Evolutionary conservation across 1,139 yeast genomes (phyloP).

Genomic region (Lodderomyces orthopsilosis): DNA sequence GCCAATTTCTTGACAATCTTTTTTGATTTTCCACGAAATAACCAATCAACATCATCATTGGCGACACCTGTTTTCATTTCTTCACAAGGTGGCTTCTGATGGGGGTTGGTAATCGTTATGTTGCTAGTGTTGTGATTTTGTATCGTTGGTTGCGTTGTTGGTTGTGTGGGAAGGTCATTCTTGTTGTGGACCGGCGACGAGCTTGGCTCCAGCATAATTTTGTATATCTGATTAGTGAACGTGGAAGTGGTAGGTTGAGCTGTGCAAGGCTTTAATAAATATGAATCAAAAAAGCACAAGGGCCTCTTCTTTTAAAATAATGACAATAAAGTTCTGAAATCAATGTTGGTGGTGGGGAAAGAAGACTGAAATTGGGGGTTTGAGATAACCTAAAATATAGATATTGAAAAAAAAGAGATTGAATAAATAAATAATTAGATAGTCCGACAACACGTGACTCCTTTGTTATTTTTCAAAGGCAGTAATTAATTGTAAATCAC

Average conservation of each 20-base stretch:
- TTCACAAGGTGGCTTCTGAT: slow-evolving; percentile 7
- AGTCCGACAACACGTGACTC: not conserved
- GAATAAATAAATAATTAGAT: not conserved
- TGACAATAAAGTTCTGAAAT: too few species aligned
- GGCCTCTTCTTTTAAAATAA: too few species aligned
- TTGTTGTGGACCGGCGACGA: not conserved
- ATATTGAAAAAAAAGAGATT: not conserved
- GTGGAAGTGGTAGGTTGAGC: too few species aligned
- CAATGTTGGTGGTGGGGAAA: too few species aligned
- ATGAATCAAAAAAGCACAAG: too few species aligned
- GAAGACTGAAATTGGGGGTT: too few species aligned
- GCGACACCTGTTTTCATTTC: slow-evolving; percentile 52
- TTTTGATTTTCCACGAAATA: slow-evolving; percentile 64
- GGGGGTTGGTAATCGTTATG: slow-evolving; percentile 6
- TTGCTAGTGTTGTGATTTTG: slow-evolving; percentile 1
- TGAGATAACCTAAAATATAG: too few species aligned
- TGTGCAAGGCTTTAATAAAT: too few species aligned
- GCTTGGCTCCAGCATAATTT: not conserved
- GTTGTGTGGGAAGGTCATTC: not conserved
- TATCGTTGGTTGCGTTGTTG: not conserved
- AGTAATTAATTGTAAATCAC: too few species aligned
- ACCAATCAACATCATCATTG: slow-evolving; percentile 76
- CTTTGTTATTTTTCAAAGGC: too few species aligned
- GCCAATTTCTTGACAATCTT: slow-evolving; percentile 45
- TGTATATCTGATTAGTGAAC: too few species aligned